These are phyloP conservation scores for Cystobasidium pallidum DNA, from an alignment of 1,284 basidiomycete species.

Conservation along the genomic window DNA sequence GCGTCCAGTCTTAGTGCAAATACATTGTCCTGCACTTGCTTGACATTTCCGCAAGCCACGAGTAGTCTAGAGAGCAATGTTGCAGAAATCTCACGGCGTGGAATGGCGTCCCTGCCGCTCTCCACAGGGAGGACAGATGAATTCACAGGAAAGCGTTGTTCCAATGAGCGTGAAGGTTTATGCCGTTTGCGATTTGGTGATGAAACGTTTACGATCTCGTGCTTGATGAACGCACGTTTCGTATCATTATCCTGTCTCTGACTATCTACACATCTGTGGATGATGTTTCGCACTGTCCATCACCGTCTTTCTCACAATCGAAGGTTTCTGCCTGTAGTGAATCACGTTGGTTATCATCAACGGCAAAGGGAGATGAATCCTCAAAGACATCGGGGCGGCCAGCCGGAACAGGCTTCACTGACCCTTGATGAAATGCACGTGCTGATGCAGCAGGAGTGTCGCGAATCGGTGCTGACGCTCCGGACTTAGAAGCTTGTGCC, in stretches of 20 bases:
- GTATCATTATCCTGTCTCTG: background rate
- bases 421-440: background rate
- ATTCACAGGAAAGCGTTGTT: background rate
- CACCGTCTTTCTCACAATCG: background rate
- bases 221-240: background rate
- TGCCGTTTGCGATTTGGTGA: background rate
- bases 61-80: background rate
- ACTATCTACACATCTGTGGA: background rate
- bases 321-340: background rate
- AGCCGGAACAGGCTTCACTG: background rate
- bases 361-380: background rate
- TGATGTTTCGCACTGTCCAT: constrained; percentile 1
- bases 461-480: background rate
- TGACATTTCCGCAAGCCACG: background rate
- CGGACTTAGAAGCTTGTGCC: background rate
- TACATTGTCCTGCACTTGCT: background rate
- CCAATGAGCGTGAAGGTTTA: background rate
- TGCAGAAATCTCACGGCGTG: background rate
- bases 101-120: too few relatives aligned
- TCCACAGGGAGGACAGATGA: too few relatives aligned
- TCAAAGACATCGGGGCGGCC: background rate
- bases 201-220: background rate
- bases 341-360: background rate
- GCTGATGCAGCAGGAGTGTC: background rate
- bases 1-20: background rate